phyloP scores from a whole-genome alignment of 495 filamentous ascomycete species.

The Penicillium nucicola region DNA sequence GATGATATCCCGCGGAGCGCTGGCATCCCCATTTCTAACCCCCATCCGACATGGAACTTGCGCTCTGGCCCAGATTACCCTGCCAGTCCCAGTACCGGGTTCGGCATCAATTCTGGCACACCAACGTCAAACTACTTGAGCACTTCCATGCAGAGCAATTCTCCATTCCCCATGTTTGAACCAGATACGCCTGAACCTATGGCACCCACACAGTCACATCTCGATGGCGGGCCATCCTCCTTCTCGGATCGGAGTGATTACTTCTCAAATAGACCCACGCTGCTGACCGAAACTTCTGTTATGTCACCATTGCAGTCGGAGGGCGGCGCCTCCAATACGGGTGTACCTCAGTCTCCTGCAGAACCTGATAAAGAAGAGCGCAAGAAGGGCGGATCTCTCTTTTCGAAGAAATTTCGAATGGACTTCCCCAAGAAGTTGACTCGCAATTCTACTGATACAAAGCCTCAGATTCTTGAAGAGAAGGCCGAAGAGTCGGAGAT shows the following conservation, averaged over 20 bases:
- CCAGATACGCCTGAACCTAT: conserved; percentile 16
- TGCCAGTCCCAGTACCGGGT: conserved; percentile 60
- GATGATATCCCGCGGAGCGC: conserved; percentile 47
- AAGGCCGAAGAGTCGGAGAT: conserved; percentile 76
- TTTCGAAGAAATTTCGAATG: conserved; percentile 86
- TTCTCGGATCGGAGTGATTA: conserved; percentile 60
- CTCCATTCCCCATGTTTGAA: conserved; percentile 23
- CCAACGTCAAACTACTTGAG: conserved; percentile 23
- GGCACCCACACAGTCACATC: conserved; percentile 25
- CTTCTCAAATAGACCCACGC: conserved; percentile 50
- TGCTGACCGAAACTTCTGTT: conserved; percentile 31
- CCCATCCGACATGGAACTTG: conserved; percentile 56
- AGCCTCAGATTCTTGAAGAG: conserved; percentile 72
- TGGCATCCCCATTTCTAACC: conserved; percentile 41
- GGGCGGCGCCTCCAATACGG: conserved; percentile 36
- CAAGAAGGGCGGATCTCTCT: conserved; percentile 68
- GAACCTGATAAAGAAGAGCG: conserved; percentile 69
- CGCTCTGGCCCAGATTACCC: conserved; percentile 59
- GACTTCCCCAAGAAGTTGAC: conserved; percentile 83
- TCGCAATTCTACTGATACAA: conserved; percentile 71
- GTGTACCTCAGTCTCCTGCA: conserved; percentile 53
- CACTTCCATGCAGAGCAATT: conserved; percentile 26
- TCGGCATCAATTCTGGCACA: conserved; percentile 35
- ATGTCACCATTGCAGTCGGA: conserved; percentile 50
- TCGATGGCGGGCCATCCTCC: conserved; percentile 42